Percentiles rank a stretch among this genome's conserved stretches.
These are phyloP conservation scores for Sisymbrium irio DNA, from an alignment of 345 rosid genomes.

Conservation along the genomic window DNA sequence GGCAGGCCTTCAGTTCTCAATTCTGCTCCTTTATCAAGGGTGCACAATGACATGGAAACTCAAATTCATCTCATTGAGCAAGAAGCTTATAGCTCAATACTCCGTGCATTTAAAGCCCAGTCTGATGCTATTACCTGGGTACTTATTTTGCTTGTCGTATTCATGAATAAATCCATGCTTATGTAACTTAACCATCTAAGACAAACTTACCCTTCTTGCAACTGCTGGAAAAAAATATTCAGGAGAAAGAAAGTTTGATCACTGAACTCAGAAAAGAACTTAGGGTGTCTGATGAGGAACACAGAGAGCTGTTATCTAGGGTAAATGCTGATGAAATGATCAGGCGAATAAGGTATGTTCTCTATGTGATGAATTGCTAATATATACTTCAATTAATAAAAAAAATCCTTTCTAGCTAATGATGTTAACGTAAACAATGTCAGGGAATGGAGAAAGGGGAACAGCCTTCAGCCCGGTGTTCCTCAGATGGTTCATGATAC, in stretches of 20 bases:
- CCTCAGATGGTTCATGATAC: constrained; percentile 65
- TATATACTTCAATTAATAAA: neutral
- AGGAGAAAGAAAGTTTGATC: constrained; percentile 95
- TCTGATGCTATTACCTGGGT: constrained; percentile 99
- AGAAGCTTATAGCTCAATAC: constrained; percentile 82
- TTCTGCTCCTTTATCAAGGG: constrained; percentile 58
- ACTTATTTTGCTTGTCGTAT: constrained; percentile 26
- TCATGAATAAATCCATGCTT: neutral
- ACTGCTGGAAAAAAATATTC: constrained; percentile 10
- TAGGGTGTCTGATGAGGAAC: constrained; percentile 96
- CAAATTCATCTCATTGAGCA: constrained; percentile 89
- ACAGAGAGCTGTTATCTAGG: constrained; percentile 75
- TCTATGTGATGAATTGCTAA: neutral
- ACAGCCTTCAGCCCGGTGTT: constrained; percentile 62
- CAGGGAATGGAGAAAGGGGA: constrained; percentile 93
- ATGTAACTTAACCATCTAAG: constrained; percentile 1
- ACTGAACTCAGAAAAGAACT: constrained; percentile 96
- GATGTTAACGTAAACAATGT: constrained; percentile 4
- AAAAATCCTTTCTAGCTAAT: neutral
- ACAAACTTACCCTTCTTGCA: neutral
- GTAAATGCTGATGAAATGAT: constrained; percentile 87
- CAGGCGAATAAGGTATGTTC: constrained; percentile 73
- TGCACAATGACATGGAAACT: constrained; percentile 83
- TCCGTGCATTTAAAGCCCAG: constrained; percentile 97
- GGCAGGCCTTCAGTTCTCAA: constrained; percentile 73